A percentile compares a stretch with the other conserved stretches of the same genome.
phyloP scores from a whole-genome alignment of 306 rosid species.

The Senna tora region DNA sequence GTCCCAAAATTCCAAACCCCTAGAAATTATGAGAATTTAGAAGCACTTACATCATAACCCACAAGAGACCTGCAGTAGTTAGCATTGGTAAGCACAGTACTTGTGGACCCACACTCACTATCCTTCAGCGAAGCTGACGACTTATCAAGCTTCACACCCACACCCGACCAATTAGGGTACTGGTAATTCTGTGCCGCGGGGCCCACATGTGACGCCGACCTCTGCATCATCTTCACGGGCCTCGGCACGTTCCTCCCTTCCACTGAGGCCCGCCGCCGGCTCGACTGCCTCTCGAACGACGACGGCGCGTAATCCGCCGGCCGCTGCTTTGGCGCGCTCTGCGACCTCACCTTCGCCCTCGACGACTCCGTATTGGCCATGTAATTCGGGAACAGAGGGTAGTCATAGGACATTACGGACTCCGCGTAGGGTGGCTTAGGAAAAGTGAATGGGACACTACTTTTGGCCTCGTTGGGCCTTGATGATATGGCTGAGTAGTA shows the following conservation, averaged over 20 bases:
- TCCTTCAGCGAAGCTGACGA: constrained; percentile 75
- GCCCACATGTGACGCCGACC: constrained; percentile 90
- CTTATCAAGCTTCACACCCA: constrained; percentile 75
- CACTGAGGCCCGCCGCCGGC: constrained; percentile 65
- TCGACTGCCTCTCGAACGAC: constrained; percentile 70
- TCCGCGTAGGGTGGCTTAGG: constrained; percentile 65
- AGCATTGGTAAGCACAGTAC: constrained; percentile 70
- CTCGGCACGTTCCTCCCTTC: constrained; percentile 90
- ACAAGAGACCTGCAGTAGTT: constrained; percentile 74
- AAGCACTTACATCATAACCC: constrained; percentile 66
- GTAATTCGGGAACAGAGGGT: constrained; percentile 76
- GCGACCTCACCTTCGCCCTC: constrained; percentile 81
- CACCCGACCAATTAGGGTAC: constrained; percentile 84
- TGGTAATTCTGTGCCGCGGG: constrained; percentile 62
- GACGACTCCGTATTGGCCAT: constrained; percentile 96
- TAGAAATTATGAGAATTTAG: constrained; percentile 17
- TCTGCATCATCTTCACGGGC: constrained; percentile 89
- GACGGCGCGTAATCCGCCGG: too few relatives aligned
- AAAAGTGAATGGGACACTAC: constrained; percentile 60
- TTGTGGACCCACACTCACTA: constrained; percentile 87
- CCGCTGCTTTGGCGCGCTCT: constrained; percentile 90
- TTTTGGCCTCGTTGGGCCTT: constrained; percentile 48
- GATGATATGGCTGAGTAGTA: constrained; percentile 61
- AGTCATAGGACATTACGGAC: constrained; percentile 54
- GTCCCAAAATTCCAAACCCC: too few relatives aligned